Evolutionary conservation across 2,329 filamentous ascomycete genomes (phyloP).

Genomic region (Aureobasidium lini): DNA sequence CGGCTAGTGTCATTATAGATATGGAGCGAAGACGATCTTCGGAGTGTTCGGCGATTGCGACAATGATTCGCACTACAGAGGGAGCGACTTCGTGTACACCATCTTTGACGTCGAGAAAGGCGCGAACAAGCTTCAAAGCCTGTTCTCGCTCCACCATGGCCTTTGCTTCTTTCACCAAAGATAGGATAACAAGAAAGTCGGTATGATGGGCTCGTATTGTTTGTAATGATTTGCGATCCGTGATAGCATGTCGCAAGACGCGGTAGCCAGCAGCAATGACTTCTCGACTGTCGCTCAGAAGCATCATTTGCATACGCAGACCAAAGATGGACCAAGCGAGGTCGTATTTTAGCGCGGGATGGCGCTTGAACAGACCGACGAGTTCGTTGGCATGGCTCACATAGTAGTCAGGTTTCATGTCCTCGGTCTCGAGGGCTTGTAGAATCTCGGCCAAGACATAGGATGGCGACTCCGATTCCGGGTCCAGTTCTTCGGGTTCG

Average conservation of each 20-base stretch:
- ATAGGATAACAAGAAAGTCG: constrained; percentile 85
- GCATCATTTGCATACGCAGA: constrained; percentile 86
- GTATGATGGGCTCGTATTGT: constrained; percentile 84
- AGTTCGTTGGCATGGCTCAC: constrained; percentile 85
- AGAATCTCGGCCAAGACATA: constrained; percentile 85
- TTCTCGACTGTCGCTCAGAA: constrained; percentile 90
- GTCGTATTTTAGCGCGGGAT: constrained; percentile 93
- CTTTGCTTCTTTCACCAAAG: constrained; percentile 90
- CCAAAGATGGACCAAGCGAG: constrained; percentile 95
- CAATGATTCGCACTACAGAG: constrained; percentile 79
- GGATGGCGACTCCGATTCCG: constrained; percentile 76
- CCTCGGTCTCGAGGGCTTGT: constrained; percentile 79
- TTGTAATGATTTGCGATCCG: constrained; percentile 79
- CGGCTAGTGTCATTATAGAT: constrained; percentile 84
- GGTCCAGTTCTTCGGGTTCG: constrained; percentile 47
- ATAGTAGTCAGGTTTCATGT: constrained; percentile 89
- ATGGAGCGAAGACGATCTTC: constrained; percentile 85
- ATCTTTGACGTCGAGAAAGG: constrained; percentile 91
- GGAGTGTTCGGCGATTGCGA: constrained; percentile 78
- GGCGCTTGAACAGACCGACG: constrained; percentile 91
- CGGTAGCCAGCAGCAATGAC: constrained; percentile 92
- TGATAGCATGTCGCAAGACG: constrained; percentile 88
- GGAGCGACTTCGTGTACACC: constrained; percentile 82
- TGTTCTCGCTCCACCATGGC: constrained; percentile 96
- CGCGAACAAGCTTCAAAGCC: constrained; percentile 89